Evolutionary conservation across 1,284 basidiomycete species (phyloP).

Genomic region (Phellopilus nigrolimitatus): DNA sequence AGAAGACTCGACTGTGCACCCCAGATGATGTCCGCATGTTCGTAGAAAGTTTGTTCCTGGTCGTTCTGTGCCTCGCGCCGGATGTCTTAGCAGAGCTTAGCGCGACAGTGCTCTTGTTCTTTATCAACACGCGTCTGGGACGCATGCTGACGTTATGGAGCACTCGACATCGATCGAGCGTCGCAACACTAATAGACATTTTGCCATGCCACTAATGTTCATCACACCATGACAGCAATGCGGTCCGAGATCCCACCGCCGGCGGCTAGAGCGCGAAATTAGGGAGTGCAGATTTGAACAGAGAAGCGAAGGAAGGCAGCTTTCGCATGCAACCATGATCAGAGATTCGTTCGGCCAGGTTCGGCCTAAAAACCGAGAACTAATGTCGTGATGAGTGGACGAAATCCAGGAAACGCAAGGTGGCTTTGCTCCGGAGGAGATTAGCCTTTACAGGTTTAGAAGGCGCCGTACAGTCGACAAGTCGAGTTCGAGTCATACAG

Average conservation of each 20-base stretch:
- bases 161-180: slow-evolving; percentile 9
- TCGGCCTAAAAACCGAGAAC: too few relatives aligned
- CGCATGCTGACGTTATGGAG: slow-evolving; percentile 2
- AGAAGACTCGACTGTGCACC: slow-evolving; percentile 1
- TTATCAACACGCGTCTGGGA: background rate
- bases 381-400: too few relatives aligned
- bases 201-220: slow-evolving; percentile 9
- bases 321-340: too few relatives aligned
- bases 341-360: too few relatives aligned
- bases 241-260: slow-evolving; percentile 4
- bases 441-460: slow-evolving; percentile 1
- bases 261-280: slow-evolving; percentile 1
- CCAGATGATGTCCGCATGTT: slow-evolving; percentile 12
- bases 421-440: background rate
- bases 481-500: background rate
- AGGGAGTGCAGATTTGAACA: background rate
- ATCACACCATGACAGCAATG: slow-evolving; percentile 3
- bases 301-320: background rate
- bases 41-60: slow-evolving; percentile 15
- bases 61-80: background rate
- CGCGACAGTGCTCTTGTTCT: background rate
- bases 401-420: background rate
- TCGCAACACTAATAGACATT: slow-evolving; percentile 18
- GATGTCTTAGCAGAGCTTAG: background rate
- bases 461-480: background rate